These are phyloP conservation scores for Ilex asprella DNA, from an alignment of 257 asterid genomes.

Conservation along the genomic window DNA sequence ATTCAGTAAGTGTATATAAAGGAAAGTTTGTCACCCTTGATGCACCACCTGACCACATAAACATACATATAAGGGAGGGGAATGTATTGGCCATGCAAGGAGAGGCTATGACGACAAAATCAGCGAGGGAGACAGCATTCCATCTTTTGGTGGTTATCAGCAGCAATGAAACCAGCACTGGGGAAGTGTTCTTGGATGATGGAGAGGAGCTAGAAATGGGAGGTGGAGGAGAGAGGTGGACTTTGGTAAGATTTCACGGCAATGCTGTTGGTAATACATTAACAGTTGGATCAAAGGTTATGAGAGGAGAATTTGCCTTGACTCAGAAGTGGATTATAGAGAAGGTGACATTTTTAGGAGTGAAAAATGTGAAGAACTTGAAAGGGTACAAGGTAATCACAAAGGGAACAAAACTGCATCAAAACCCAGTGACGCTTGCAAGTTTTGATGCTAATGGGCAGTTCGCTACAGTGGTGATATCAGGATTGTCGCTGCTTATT, in stretches of 20 bases:
- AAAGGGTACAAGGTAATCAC: slow-evolving; percentile 15
- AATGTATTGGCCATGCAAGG: slow-evolving; percentile 47
- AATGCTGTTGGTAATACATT: slow-evolving; percentile 11
- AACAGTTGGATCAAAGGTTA: slow-evolving; percentile 22
- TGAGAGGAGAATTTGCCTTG: slow-evolving; percentile 24
- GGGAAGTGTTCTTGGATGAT: slow-evolving; percentile 57
- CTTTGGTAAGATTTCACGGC: slow-evolving; percentile 25
- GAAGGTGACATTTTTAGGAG: slow-evolving; percentile 31
- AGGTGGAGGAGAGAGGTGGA: slow-evolving; percentile 39
- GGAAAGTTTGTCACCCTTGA: slow-evolving; percentile 32
- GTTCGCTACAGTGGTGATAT: slow-evolving; percentile 17
- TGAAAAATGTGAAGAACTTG: slow-evolving; percentile 13
- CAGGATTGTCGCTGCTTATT: slow-evolving; percentile 20
- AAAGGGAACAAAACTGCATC: slow-evolving; percentile 9
- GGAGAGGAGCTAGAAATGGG: slow-evolving; percentile 54
- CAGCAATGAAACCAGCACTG: slow-evolving; percentile 19
- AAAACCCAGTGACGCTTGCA: slow-evolving; percentile 1
- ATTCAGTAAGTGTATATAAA: slow-evolving; percentile 15
- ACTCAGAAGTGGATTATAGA: slow-evolving; percentile 24
- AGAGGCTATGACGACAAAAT: slow-evolving; percentile 47
- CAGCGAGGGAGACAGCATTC: slow-evolving; percentile 40
- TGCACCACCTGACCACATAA: slow-evolving; percentile 47
- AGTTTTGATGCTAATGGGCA: slow-evolving; percentile 9
- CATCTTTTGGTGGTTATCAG: slow-evolving; percentile 34
- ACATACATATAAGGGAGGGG: slow-evolving; percentile 47